A percentile compares a stretch with the other conserved stretches of the same genome.
phyloP scores from a whole-genome alignment of 306 rosid genomes.

The Quercus dentata region DNA sequence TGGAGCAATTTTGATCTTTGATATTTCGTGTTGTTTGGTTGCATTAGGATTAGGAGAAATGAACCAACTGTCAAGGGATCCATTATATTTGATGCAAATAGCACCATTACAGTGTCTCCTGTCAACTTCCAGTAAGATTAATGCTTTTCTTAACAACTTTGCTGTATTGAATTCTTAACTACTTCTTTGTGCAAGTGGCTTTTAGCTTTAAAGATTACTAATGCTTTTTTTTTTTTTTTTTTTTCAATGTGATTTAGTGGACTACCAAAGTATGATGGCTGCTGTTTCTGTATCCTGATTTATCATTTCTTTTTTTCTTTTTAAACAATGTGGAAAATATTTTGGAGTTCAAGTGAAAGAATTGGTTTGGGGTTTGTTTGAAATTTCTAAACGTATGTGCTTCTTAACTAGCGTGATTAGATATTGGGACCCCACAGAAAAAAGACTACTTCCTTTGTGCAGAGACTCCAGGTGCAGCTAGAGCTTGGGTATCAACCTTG shows the following conservation, averaged over 20 bases:
- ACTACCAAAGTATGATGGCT: conserved; percentile 84
- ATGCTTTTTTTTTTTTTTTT: conserved; percentile 14
- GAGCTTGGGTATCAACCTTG: conserved; percentile 96
- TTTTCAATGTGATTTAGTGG: conserved; percentile 50
- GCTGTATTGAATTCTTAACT: background rate
- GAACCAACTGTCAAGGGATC: conserved; percentile 85
- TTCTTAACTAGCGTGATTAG: conserved; percentile 54
- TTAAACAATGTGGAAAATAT: conserved; percentile 7
- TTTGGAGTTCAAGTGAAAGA: background rate
- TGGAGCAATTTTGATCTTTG: background rate
- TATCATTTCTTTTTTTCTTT: background rate
- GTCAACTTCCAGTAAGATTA: conserved; percentile 89
- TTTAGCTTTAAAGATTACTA: conserved; percentile 14
- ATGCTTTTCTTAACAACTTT: conserved; percentile 6
- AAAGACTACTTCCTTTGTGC: conserved; percentile 97
- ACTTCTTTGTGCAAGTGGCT: background rate
- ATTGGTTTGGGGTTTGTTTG: background rate
- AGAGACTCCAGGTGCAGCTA: conserved; percentile 96
- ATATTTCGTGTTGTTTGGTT: conserved; percentile 16
- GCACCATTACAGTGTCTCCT: conserved; percentile 88
- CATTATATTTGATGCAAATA: conserved; percentile 78
- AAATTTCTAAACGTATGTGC: background rate
- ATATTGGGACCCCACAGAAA: conserved; percentile 96
- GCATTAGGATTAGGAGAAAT: conserved; percentile 76
- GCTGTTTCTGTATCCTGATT: conserved; percentile 94